These are phyloP conservation scores for Zasmidium angulare DNA, from an alignment of 2,329 filamentous ascomycete species.

Conservation along the genomic window DNA sequence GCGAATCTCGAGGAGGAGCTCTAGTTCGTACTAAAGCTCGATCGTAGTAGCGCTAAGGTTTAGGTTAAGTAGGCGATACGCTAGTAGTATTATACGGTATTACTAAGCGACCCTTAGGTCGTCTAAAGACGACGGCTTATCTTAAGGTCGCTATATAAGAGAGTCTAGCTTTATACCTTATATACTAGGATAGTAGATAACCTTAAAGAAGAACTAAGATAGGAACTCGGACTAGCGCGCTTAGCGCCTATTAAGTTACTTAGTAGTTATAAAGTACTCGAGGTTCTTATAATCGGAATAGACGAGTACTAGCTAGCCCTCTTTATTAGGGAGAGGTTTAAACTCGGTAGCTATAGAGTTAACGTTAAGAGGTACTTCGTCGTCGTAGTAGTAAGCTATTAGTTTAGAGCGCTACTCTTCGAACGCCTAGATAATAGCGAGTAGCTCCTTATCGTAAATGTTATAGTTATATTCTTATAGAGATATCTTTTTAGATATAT, in stretches of 20 bases:
- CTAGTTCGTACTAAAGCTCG: not conserved
- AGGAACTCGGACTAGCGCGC: conserved; percentile 26
- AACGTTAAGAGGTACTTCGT: conserved; percentile 37
- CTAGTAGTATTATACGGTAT: not conserved
- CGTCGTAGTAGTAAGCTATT: too few relatives aligned
- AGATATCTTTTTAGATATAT: conserved; percentile 25
- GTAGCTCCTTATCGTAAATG: too few relatives aligned
- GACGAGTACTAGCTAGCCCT: not conserved
- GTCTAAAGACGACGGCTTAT: not conserved
- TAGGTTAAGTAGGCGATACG: not conserved
- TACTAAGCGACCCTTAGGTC: not conserved
- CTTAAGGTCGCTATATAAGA: not conserved
- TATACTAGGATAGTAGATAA: conserved; percentile 19
- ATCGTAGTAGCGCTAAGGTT: not conserved
- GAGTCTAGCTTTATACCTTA: conserved; percentile 12
- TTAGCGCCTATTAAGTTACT: conserved; percentile 30
- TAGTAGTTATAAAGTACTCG: conserved; percentile 31
- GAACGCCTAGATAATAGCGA: too few relatives aligned
- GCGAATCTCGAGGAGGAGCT: not conserved
- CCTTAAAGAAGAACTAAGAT: too few relatives aligned
- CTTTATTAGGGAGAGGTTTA: not conserved
- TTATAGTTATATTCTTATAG: conserved; percentile 32
- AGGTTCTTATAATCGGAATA: conserved; percentile 31
- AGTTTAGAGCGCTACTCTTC: too few relatives aligned
- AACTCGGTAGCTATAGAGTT: conserved; percentile 17